Base-by-base conservation (phyloP, 2,329 filamentous ascomycete genomes). In the Sclerotinia trifoliorum region DNA sequence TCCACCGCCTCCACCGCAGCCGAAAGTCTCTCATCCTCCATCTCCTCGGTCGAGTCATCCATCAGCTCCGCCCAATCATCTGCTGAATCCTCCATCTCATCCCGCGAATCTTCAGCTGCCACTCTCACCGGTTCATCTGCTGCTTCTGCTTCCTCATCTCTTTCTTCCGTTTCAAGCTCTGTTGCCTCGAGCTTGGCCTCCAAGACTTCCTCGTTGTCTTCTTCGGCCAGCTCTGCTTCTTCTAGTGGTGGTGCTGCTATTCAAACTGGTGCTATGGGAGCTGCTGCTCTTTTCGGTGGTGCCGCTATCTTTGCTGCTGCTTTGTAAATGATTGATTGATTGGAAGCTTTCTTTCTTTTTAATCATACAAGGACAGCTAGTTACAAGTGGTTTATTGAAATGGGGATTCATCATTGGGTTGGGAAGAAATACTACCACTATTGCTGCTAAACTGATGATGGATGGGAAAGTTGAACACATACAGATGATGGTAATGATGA, bases 271-370 rank as follows among this genome's bases (percentile, higher is more conserved):
- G 75, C 74, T 56, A 70, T 76, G 39, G 75, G 71, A 56, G 66
- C 72, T 15, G 74, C 74, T 48, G 75, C 74, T 66, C 68, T 76
- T 1, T 75, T 76, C 26, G 75, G 75, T 67, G 74, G 70, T 69
- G 75, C 71, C 21, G 74, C 73, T 46, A 49, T 74, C n/a, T 69
- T 74, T 35, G 71, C 69, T 64, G 74, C 71, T 48, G 73, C 73
- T 65, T 58, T 76, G 69, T 76, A 75, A 54, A 8, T 26, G 26
- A 51, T 8, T 10, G n/a, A 29, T 21, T 19, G 60, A 63, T 63
- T 26, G 55, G 24, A 15, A 51, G n/a, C 24, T 51, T 51, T 21
- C n/a, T 62, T 60, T 24, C 24, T 29, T 6, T 52, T 17, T 13
- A 29, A 52, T 42, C 39, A 42, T 42, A 17, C 39, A 42, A 42